Evolutionary conservation across 2,329 filamentous ascomycete species (phyloP).

Genomic region (Fusarium pilosicola): DNA sequence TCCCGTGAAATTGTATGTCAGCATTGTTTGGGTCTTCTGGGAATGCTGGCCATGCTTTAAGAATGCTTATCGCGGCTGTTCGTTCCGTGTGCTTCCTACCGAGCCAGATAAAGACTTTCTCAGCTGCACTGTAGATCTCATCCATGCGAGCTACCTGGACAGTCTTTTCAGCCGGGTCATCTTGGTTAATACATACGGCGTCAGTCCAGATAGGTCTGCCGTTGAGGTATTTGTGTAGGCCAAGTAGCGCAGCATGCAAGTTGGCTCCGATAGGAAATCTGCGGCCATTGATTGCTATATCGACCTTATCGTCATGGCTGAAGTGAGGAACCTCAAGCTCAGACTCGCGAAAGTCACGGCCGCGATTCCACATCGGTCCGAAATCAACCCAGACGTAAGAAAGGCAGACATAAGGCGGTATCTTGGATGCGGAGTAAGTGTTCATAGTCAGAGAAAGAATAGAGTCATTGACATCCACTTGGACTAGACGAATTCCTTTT

Average conservation of each 20-base stretch:
- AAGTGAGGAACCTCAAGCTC: conserved; percentile 21
- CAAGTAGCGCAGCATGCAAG: conserved; percentile 9
- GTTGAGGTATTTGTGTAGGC: not conserved
- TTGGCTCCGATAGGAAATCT: conserved; percentile 1
- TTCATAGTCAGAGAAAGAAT: not conserved
- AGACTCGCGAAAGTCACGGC: conserved; percentile 9
- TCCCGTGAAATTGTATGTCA: conserved; percentile 3
- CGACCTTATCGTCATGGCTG: not conserved
- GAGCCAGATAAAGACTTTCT: conserved; percentile 11
- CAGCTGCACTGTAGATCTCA: conserved; percentile 11
- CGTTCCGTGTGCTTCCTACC: not conserved
- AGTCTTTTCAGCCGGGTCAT: not conserved
- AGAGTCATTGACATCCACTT: not conserved
- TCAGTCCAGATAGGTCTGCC: conserved; percentile 16
- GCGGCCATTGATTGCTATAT: not conserved
- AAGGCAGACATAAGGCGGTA: conserved; percentile 10
- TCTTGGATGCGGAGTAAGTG: not conserved
- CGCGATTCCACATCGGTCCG: conserved; percentile 11
- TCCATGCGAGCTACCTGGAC: conserved; percentile 11
- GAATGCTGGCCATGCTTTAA: conserved; percentile 4
- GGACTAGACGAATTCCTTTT: not conserved
- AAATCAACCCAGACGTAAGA: conserved; percentile 26
- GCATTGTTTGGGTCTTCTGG: conserved; percentile 2
- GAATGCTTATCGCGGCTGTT: conserved; percentile 1
- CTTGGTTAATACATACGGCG: conserved; percentile 13